Base-by-base conservation (phyloP, 345 rosid genomes). In the Citrus hindsii region DNA sequence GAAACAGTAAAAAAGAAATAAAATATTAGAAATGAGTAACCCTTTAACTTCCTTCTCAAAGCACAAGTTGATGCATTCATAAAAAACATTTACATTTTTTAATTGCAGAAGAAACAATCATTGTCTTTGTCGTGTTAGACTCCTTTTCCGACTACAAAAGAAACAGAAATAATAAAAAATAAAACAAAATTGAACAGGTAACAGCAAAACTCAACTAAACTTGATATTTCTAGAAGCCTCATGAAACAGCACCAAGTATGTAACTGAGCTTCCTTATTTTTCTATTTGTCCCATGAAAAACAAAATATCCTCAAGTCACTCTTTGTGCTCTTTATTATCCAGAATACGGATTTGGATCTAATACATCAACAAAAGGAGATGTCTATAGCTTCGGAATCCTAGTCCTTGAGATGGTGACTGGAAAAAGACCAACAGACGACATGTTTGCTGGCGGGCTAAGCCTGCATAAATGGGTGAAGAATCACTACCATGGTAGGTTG, bases 311-410 rank as follows among this genome's bases (percentile, higher is more conserved):
- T 32, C 30, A 3, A 25, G 33, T 40, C 6, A 65, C 4, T 51
- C 19, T 22, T 28, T 46, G 8, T 8, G 28, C 0, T 48, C 33
- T 61, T 19, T 27, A 55, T 70, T 30, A 32, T 70, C 65, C 85
- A 90, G 92, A 88, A 66, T 88, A 90, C 18, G 93, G 84, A 19
- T 83, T 81, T 63, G 90, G 92, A 80, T 82, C 84, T 4, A 85
- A 71, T 72, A 79, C 84, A 33, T 88, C 93, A 4, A 87, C 86
- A 5, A 86, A 80, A 78, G 90, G 90, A 40, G 93, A 88, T 77
- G 90, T 88, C 32, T 88, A 87, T 82, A 90, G 90, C 86, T 90
- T 88, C 8, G 92, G 90, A 22, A 33, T 87, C 56, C 67, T 88
- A n/a, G 87, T 88, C 66, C 88, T 90, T 7, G 92, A 87, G 85